Base-by-base conservation (phyloP, 108 stramenopile genomes). In the Cyclotella sp. region DNA sequence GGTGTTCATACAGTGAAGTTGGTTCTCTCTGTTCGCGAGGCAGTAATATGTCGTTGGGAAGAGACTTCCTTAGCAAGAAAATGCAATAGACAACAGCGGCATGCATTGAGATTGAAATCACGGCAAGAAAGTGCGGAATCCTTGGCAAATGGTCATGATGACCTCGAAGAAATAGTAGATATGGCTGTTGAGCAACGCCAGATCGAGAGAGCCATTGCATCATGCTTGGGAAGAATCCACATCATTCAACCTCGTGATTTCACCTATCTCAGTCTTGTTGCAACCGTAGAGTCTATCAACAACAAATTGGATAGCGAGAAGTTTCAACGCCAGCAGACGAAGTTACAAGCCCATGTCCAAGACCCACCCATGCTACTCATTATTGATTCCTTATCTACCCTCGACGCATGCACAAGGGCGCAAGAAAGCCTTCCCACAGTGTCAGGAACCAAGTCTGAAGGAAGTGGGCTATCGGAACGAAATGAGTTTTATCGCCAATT, bases 401-500 rank as follows among this genome's bases (percentile, higher is more conserved):
- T 83, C 8, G 82, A 83, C 53, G 67, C 75, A 40, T 76, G 70
- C 12, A 83, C 82, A 19, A 70, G 67, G n/a, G 64, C 44, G n/a
- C 82, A 76, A 67, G 82, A 83, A 69, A 75, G 66, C 41, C 76
- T 83, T 16, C 66, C 71, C 24, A 41, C 82, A 16, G 40, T 30
- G 46, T 29, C 68, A 62, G 70, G 62, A 43, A 40, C 47, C 24
- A 55, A 40, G 42, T 64, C 63, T 46, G 41, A 43, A 15, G 42
- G 69, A 29, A 79, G 73, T 51, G 82, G 82, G 30, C 82, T 80
- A 34, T 84, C 83, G 9, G 83, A 80, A 45, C 27, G 62, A 26
- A 80, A 80, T 39, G 76, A 78, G 45, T 85, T 85, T 21, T 82
- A 69, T 52, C 76, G 84, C 24, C 84, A 85, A 67, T 62, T 85